These are phyloP conservation scores for Aegilops longissima DNA, from an alignment of 176 grass and related monocot species.

Conservation along the genomic window DNA sequence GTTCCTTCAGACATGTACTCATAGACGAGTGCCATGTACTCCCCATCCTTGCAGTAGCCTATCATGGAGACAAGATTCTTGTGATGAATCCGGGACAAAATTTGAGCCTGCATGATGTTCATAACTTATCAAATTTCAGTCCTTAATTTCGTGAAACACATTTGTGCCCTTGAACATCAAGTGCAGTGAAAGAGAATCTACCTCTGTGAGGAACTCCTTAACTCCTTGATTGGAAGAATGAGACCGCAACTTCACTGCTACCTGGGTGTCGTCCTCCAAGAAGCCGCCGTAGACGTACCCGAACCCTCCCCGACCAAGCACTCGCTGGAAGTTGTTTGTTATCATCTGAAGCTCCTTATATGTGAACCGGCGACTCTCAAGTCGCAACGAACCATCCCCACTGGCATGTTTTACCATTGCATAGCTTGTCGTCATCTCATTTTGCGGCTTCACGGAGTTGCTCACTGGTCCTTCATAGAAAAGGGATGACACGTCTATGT, in stretches of 20 bases:
- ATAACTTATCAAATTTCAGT: no score
- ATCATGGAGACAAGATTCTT: no score
- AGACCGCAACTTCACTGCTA: background rate
- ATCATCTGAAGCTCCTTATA: slow-evolving; percentile 45
- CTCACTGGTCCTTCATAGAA: background rate
- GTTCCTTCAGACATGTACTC: no score
- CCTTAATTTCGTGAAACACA: no score
- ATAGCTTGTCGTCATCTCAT: background rate
- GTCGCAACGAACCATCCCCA: background rate
- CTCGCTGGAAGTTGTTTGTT: slow-evolving; percentile 50
- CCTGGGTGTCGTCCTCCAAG: background rate
- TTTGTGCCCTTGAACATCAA: background rate
- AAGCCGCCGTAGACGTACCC: background rate
- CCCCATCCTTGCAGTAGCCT: no score
- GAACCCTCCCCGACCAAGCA: slow-evolving; percentile 62
- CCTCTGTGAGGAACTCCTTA: background rate
- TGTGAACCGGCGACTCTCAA: background rate
- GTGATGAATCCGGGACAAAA: slow-evolving; percentile 11
- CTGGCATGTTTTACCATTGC: background rate
- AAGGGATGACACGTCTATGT: no score
- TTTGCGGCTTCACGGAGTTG: slow-evolving; percentile 13
- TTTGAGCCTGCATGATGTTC: slow-evolving; percentile 26
- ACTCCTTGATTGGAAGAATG: background rate
- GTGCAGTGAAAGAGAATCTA: background rate
- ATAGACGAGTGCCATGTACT: no score